A percentile compares a stretch with the other conserved stretches of the same genome.
These are phyloP conservation scores for Lathyrus sativus DNA, from an alignment of 306 rosid species.

Conservation along the genomic window DNA sequence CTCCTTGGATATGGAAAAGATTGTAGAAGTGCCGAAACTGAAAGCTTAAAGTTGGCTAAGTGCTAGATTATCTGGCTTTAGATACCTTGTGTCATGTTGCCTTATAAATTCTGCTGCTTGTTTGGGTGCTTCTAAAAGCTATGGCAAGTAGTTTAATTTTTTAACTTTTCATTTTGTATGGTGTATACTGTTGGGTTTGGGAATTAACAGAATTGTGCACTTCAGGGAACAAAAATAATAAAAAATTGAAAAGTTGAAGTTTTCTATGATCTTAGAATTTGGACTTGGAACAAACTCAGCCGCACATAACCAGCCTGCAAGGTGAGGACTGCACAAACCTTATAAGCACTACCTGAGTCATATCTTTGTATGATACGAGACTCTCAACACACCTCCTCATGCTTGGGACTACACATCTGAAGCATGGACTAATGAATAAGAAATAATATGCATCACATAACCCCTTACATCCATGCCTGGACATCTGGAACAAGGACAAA, in stretches of 20 bases:
- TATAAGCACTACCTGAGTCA: not conserved
- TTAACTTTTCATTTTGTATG: not conserved
- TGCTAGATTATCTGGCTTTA: not conserved
- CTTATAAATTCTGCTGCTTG: slow-evolving; percentile 3
- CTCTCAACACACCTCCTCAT: not conserved
- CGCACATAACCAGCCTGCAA: not conserved
- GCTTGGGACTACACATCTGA: not conserved
- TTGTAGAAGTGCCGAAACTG: not conserved
- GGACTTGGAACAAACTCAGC: not conserved
- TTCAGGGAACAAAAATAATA: slow-evolving; percentile 6
- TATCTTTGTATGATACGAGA: not conserved
- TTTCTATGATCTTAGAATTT: slow-evolving; percentile 6
- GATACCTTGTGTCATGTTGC: not conserved
- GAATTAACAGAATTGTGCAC: not conserved
- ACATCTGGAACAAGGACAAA: not conserved
- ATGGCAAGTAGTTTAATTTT: not conserved
- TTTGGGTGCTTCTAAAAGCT: not conserved
- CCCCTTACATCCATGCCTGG: not conserved
- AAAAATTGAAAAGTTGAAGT: not conserved
- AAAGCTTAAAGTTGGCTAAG: not conserved
- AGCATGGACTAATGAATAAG: not conserved
- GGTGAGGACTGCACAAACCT: not conserved
- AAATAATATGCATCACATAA: not conserved
- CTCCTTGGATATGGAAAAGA: not conserved
- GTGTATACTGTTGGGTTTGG: not conserved